Evolutionary conservation across 768 basidiomycete genomes (phyloP).

Genomic region (Leccinellum luteum): DNA sequence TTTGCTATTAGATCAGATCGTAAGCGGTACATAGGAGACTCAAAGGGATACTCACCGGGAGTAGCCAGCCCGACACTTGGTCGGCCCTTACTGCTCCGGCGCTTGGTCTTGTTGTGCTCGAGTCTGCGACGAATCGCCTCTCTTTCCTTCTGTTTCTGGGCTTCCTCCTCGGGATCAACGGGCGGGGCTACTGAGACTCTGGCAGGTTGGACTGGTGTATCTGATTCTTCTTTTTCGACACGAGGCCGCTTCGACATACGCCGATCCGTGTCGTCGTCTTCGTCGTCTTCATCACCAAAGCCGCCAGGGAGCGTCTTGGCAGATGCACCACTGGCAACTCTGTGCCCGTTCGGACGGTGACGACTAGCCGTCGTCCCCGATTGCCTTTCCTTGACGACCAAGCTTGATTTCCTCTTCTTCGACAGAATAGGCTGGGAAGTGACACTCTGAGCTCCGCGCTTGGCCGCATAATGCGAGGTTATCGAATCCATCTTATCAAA

Average conservation of each 20-base stretch:
- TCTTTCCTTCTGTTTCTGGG: slow-evolving; percentile 41
- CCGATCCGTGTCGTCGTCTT: slow-evolving; percentile 36
- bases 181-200: slow-evolving; percentile 35
- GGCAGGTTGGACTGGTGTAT: slow-evolving; percentile 25
- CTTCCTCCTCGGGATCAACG: slow-evolving; percentile 27
- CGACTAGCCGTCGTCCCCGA: slow-evolving; percentile 7
- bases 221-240: slow-evolving; percentile 31
- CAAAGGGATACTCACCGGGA: slow-evolving; percentile 35
- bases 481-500: slow-evolving; percentile 83
- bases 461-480: slow-evolving; percentile 48
- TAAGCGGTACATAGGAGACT: slow-evolving; percentile 5
- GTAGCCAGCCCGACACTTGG: slow-evolving; percentile 40
- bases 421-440: slow-evolving; percentile 24
- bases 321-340: slow-evolving; percentile 25
- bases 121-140: slow-evolving; percentile 64
- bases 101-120: slow-evolving; percentile 62
- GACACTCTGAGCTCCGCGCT: slow-evolving; percentile 27
- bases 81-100: slow-evolving; percentile 64
- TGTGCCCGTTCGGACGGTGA: slow-evolving; percentile 24
- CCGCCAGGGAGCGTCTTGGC: slow-evolving; percentile 48
- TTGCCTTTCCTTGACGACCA: slow-evolving; percentile 36
- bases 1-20: slow-evolving; percentile 33
- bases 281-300: slow-evolving; percentile 52
- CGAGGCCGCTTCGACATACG: slow-evolving; percentile 46
- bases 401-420: slow-evolving; percentile 52